Evolutionary conservation across 441 rosid genomes (phyloP), one percentile per base, ranked within the genome.

Genomic region (Bruguiera hainesii): DNA sequence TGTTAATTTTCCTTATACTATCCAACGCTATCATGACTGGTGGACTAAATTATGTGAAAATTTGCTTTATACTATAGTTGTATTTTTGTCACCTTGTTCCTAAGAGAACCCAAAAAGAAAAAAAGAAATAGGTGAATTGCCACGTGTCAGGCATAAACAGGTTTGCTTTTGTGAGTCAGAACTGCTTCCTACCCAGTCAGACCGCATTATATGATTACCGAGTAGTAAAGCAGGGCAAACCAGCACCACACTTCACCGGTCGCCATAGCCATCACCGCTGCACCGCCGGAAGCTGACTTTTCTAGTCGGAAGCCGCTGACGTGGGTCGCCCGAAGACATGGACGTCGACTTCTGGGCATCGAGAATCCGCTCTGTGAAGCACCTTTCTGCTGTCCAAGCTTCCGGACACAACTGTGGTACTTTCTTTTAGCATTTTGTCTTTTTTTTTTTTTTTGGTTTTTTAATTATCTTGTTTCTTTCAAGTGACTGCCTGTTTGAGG

Each of bases 301-400:
- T 28, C 61, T 51, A 15, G 69, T 61, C 72, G 31, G 69, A 8
- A 28, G 21, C 48, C 15, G 37, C 56, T 30, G 60, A 55, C 63
- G 37, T 9, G 21, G 16, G 0, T 11, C 62, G 51, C 15, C 69
- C 26, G 51, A 13, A 64, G 70, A 42, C 73, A 85, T 83, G 90
- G 86, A 80, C 61, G 64, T 79, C 56, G 81, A 77, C 70, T 73
- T 68, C 73, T 75, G 75, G 83, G 49, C 83, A 4, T 80, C 84
- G 0, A 72, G 85, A 64, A 64, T 64, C 21, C 73, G 53, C 70
- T 71, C 83, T 19, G 46, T 79, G 68, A 79, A 77, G 77, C 79
- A 72, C 62, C 21, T 69, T 70, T 66, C 81, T 51, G 68, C 71
- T 60, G 26, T 71, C 59, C 84, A 72, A 18, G 71, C 80, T 64